Evolutionary conservation across 441 rosid genomes (phyloP).

Genomic region (Adansonia madagascariensis): DNA sequence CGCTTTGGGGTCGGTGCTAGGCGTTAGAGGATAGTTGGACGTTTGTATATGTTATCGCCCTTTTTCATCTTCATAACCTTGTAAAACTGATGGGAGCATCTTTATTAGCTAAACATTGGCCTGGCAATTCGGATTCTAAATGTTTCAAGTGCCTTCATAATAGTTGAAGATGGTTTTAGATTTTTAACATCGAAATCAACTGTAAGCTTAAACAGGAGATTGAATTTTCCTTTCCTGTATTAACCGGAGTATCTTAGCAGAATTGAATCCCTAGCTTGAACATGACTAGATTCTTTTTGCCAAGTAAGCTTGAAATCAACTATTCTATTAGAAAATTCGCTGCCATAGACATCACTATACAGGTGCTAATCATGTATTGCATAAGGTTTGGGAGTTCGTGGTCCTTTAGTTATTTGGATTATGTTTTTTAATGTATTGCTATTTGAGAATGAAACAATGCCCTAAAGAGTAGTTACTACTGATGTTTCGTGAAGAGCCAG

Average conservation of each 20-base stretch:
- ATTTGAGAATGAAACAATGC: background rate
- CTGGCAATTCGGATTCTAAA: background rate
- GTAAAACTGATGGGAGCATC: background rate
- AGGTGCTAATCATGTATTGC: conserved; percentile 73
- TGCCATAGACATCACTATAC: conserved; percentile 36
- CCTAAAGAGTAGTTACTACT: background rate
- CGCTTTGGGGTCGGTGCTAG: background rate
- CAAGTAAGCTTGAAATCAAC: conserved; percentile 11
- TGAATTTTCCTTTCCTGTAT: background rate
- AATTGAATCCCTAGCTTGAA: background rate
- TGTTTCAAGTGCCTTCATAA: background rate
- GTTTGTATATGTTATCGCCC: background rate
- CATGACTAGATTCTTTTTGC: conserved; percentile 21
- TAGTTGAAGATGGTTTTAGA: conserved; percentile 4
- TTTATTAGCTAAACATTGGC: background rate
- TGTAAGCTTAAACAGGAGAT: conserved; percentile 13
- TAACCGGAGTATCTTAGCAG: conserved; percentile 24
- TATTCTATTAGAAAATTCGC: conserved; percentile 18
- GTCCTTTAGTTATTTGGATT: conserved; percentile 9
- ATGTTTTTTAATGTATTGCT: background rate
- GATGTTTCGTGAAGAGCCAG: background rate
- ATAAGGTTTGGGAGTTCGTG: conserved; percentile 65
- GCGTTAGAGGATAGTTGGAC: background rate
- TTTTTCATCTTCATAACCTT: conserved; percentile 13
- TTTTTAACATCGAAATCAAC: background rate